Evolutionary conservation across 106 monocot genomes (phyloP), one percentile per base, ranked within the genome.

Genomic region (Narthecium ossifragum): DNA sequence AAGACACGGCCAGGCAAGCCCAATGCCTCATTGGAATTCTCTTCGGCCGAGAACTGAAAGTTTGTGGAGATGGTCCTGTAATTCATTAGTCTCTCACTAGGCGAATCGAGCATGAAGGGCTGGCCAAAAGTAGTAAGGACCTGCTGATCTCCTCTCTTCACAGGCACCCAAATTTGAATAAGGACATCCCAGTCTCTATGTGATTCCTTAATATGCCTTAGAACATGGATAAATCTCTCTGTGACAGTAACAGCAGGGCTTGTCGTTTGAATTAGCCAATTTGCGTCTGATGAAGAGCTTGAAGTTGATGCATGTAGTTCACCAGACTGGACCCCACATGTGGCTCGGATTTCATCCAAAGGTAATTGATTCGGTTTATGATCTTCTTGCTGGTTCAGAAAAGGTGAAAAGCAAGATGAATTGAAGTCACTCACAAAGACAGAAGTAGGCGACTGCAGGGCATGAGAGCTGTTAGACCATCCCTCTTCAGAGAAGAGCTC

Each of bases 1-100:
- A 93, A 93, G 40, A 93, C 92, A 26, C 92, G 57, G 38, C 92
- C 92, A 2, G 92, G 92, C 74, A 93, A 63, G 0, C 92, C 92
- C 26, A 66, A 36, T 0, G 51, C 71, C 38, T 73, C 81, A 21
- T 41, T 29, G 0, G 88, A 76, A 32, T 39, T 61, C 38, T 76
- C 81, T 25, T 85, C 82, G 10, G 92, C 82, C 1, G 84, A 64
- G 55, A 93, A 88, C 17, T 76, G 63, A 55, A 79, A 93, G 26
- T 32, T 40, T 11, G 52, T 65, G 8, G 92, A 93, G n/a, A 80
- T 71, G 0, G 53, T 55, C 55, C 92, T 47, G 56, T 93, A 93
- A 24, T 66, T 64, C 22, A 63, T 57, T 7, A 93, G 85, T 32
- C 76, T 67, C 12, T 73, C 59, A 25, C 64, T 67, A 51, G 49